These are phyloP conservation scores for Chloromonas sp. DNA, from an alignment of 163 green algal species.

Conservation along the genomic window DNA sequence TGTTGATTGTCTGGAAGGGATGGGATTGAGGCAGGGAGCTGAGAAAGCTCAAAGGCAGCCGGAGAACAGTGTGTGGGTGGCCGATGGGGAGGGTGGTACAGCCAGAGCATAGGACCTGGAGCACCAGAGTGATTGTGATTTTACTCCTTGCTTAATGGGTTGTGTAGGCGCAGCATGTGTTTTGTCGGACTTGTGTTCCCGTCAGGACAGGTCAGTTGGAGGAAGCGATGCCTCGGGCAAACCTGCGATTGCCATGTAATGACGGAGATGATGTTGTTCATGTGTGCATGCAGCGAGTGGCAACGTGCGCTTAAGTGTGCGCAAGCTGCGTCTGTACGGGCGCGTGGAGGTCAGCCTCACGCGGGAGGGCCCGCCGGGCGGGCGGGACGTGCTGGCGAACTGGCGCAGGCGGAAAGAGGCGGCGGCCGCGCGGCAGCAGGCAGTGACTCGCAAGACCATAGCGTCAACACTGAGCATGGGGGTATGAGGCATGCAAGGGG, in stretches of 20 bases:
- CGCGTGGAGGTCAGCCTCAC: slow-evolving; percentile 20
- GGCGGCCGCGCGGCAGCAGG: not conserved
- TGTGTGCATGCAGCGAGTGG: not conserved
- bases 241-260: too few species aligned
- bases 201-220: too few species aligned
- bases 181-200: too few species aligned
- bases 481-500: too few species aligned
- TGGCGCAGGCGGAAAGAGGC: slow-evolving; percentile 9
- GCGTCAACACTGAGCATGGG: too few species aligned
- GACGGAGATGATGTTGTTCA: too few species aligned
- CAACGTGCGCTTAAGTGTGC: slow-evolving; percentile 19
- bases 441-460: not conserved
- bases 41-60: not conserved
- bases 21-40: not conserved
- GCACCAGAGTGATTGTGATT: too few species aligned
- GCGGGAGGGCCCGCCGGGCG: not conserved
- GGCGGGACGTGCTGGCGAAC: slow-evolving; percentile 16
- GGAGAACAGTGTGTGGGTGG: slow-evolving; percentile 5
- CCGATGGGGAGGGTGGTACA: not conserved
- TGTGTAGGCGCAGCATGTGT: too few species aligned
- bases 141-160: too few species aligned
- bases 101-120: not conserved
- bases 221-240: too few species aligned
- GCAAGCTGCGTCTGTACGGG: slow-evolving; percentile 22
- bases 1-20: not conserved